Evolutionary conservation across 2,329 filamentous ascomycete species (phyloP), one percentile per base, ranked within the genome.

Genomic region (Calonectria pauciramosa): DNA sequence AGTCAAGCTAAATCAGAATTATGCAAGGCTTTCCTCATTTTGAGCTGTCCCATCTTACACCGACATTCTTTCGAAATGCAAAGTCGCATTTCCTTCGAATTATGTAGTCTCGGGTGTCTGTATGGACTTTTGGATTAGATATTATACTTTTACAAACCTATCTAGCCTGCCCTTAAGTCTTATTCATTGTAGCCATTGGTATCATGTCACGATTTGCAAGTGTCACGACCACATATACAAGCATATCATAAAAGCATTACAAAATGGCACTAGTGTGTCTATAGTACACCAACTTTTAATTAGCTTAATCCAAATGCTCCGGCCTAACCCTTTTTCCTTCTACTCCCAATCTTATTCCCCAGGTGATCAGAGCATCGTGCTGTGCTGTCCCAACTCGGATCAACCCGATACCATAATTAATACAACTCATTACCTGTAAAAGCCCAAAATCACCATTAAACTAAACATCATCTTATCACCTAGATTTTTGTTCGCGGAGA

Each of bases 401-500:
- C 7, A n/a, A n/a, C 10, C 44, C n/a, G n/a, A 47, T 47, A 23
- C 51, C 23, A 54, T 30, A 18, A 54, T 18, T 3, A 26, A 47
- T 47, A 47, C 4, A 47, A 23, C 10, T n/a, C n/a, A 23, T 47
- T 23, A 47, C n/a, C 44, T 9, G 4, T 11, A 47, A 47, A 47
- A 13, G 3, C n/a, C 11, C 11, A 23, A 47, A 23, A 47, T 47
- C 20, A 1, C n/a, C 20, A 30, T 32, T 32, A 11, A 54, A 54
- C 13, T 18, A 54, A 20, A 9, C 3, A 38, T 23, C 10, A 28
- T 8, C 26, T 26, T 30, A 18, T 5, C 13, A 28, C n/a, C 73
- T 66, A 81, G 23, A 81, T 77, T 3, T 75, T 70, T 0, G 74
- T 80, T 34, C 49, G 76, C 3, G 68, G 68, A 13, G 79, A 77